These are phyloP conservation scores for Penicillium paneum DNA, from an alignment of 2,329 filamentous ascomycete species.

Conservation along the genomic window DNA sequence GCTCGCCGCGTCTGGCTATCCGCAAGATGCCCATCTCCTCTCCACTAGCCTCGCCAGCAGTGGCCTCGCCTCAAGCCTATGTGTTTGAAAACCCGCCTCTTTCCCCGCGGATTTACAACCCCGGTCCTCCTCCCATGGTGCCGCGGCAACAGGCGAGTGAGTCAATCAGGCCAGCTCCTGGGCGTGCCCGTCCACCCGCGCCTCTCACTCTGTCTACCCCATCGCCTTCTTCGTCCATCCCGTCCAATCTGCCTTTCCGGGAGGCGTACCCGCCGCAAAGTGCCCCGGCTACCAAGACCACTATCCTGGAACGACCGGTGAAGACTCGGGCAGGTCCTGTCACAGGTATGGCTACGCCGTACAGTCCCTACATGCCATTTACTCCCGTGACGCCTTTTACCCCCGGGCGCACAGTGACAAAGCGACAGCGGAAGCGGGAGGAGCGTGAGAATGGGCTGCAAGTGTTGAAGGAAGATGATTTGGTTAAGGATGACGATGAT, in stretches of 20 bases:
- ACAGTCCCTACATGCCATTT: constrained; percentile 52
- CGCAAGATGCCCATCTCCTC: constrained; percentile 58
- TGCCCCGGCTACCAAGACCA: constrained; percentile 49
- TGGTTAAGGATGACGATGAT: constrained; percentile 46
- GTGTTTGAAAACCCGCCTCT: constrained; percentile 54
- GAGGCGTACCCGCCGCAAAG: constrained; percentile 43
- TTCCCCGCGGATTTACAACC: constrained; percentile 56
- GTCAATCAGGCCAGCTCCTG: constrained; percentile 10
- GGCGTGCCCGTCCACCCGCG: constrained; percentile 27
- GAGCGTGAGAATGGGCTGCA: constrained; percentile 43
- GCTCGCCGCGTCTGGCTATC: constrained; percentile 43
- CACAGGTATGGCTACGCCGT: constrained; percentile 49
- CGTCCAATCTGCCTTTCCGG: constrained; percentile 40
- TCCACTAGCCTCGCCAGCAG: constrained; percentile 49
- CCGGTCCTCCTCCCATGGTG: constrained; percentile 54
- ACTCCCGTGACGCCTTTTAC: constrained; percentile 51
- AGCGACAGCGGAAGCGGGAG: constrained; percentile 43
- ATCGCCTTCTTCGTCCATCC: constrained; percentile 29
- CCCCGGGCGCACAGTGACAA: constrained; percentile 46
- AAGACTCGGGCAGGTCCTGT: constrained; percentile 39
- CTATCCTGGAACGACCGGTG: constrained; percentile 45
- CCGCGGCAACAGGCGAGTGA: constrained; percentile 32
- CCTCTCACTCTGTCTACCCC: constrained; percentile 32
- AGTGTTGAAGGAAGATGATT: constrained; percentile 47
- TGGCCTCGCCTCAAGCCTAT: constrained; percentile 43